These are phyloP conservation scores for Collybia sp. DNA, from an alignment of 768 basidiomycete genomes.

Conservation along the genomic window DNA sequence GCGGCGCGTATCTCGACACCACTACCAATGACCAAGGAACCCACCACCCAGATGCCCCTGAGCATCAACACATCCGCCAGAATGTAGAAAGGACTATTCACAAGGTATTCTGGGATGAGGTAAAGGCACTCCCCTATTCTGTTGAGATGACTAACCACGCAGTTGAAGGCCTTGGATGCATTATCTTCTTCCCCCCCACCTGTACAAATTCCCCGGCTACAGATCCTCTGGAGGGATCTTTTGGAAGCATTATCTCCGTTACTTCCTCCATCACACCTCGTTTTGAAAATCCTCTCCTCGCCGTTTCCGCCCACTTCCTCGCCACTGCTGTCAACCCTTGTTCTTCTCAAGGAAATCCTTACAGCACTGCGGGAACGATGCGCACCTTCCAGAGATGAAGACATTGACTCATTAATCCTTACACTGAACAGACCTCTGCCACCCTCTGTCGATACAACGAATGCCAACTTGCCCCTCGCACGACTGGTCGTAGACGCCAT, in stretches of 20 bases:
- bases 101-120: constrained; percentile 74
- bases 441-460: neutral
- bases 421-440: constrained; percentile 12
- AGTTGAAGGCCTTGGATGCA: constrained; percentile 48
- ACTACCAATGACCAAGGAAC: neutral
- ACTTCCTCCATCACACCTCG: constrained; percentile 49
- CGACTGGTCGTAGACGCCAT: constrained; percentile 41
- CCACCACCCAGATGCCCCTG: constrained; percentile 2
- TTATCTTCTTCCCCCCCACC: constrained; percentile 58
- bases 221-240: constrained; percentile 51
- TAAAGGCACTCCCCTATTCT: constrained; percentile 22
- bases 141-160: neutral
- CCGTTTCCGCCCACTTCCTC: constrained; percentile 67
- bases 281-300: constrained; percentile 47
- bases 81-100: constrained; percentile 52
- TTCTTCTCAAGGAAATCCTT: constrained; percentile 51
- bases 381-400: constrained; percentile 58
- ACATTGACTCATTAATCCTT: constrained; percentile 39
- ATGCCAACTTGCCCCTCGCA: constrained; percentile 28
- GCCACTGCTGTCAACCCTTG: constrained; percentile 54
- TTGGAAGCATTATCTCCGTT: constrained; percentile 45
- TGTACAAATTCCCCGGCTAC: constrained; percentile 54
- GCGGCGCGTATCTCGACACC: neutral
- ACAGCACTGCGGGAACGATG: constrained; percentile 52
- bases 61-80: constrained; percentile 19